Base-by-base conservation (phyloP, 805 yeast genomes). In the Candida hispaniensis region DNA sequence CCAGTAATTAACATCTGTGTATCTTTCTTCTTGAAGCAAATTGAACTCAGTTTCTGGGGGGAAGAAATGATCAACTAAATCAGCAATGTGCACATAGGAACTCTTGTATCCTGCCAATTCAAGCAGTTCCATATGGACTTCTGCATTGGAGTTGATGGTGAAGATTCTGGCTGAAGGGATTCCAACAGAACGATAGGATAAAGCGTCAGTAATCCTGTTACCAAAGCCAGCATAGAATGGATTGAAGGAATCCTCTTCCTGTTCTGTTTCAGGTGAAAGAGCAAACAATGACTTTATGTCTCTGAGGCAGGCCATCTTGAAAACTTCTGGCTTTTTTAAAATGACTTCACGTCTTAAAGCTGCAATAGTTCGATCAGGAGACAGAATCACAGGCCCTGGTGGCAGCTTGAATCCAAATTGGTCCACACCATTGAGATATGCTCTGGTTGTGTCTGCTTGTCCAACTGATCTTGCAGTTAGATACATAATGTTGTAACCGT, bases 171-270 rank as follows among this genome's bases (percentile, higher is more conserved):
- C 88, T 12, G 93, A 75, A 2, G 98, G 97, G 7, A 91, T 80
- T 4, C 91, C 85, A 6, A 91, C 97, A 7, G 85, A 79, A 47
- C 97, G 67, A 54, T 91, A 91, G 38, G 94, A 81, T 35, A 91
- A 69, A 5, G 97, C 97, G 59, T 91, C 98, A 2, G 98, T 91
- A 41, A 91, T 91, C 45, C 93, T 65, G 52, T 91, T 91, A 18
- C 98, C 98, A 56, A 91, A 91, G 0, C 98, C 98, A 9, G 98
- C 98, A 56, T 82, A 85, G 51, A 91, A 91, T 3, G 96, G 95
- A 19, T 25, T 34, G 12, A 25, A 20, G 21, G 15, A n/a, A 13
- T 34, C 30, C 8, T 19, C 22, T 60, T 34, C 51, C 44, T 27
- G 42, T 32, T 23, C 33, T 11, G 43, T 44, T 19, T 62, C 68